Percentiles rank a stretch among this genome's conserved stretches.
Conservation (phyloP, 495 filamentous ascomycete genomes). For the Immersiella caudata region DNA sequence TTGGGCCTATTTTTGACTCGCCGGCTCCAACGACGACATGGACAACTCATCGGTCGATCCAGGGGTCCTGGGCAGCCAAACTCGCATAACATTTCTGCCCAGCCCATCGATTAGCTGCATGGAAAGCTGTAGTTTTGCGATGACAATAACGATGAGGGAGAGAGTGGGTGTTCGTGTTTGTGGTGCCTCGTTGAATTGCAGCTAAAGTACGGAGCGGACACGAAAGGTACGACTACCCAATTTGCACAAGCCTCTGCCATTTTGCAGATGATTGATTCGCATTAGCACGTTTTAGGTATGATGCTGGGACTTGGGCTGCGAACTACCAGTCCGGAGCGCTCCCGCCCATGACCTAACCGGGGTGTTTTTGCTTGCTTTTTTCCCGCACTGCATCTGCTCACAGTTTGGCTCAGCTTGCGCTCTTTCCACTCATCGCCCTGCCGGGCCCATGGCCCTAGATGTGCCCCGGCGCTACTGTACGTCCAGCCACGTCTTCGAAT, state of each 20-base stretch:
- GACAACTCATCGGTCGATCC: slow-evolving; percentile 25
- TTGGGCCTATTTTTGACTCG: slow-evolving; percentile 18
- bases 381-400: neutral
- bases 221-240: neutral
- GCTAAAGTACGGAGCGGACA: neutral
- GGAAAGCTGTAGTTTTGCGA: neutral
- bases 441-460: slow-evolving; percentile 8
- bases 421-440: slow-evolving; percentile 7
- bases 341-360: neutral
- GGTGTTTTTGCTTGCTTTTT: slow-evolving; percentile 22
- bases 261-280: slow-evolving; percentile 1
- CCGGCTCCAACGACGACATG: neutral
- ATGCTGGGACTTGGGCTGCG: neutral
- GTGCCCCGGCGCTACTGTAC: slow-evolving; percentile 20
- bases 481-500: slow-evolving; percentile 22
- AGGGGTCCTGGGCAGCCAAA: slow-evolving; percentile 21
- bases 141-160: slow-evolving; percentile 7
- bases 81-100: slow-evolving; percentile 23
- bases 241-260: neutral
- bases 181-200: neutral
- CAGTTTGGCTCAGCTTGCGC: neutral
- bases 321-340: neutral
- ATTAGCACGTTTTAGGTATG: slow-evolving; percentile 9
- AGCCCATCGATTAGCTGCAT: slow-evolving; percentile 17
- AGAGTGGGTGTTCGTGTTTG: neutral